phyloP scores from a whole-genome alignment of 2,329 filamentous ascomycete genomes.

The Neofusicoccum laricinum region DNA sequence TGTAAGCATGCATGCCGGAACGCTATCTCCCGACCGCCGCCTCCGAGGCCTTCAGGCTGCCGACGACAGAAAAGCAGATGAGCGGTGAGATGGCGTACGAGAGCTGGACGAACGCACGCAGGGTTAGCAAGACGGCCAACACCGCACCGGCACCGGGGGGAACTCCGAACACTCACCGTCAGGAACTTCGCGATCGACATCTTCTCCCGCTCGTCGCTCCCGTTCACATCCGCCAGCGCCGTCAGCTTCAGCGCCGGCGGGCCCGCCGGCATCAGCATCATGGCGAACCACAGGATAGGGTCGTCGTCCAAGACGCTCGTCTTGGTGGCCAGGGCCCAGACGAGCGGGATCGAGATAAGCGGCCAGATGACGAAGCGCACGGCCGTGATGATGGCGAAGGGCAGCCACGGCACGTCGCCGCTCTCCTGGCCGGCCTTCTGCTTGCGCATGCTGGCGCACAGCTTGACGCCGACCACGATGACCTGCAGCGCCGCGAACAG shows the following conservation, averaged over 20 bases:
- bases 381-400: conserved; percentile 51
- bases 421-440: conserved; percentile 44
- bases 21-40: conserved; percentile 22
- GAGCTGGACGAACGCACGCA: conserved; percentile 26
- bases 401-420: conserved; percentile 47
- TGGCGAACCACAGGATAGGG: conserved; percentile 64
- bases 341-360: conserved; percentile 49
- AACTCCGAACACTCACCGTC: conserved; percentile 34
- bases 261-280: conserved; percentile 60
- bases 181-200: conserved; percentile 54
- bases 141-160: neutral
- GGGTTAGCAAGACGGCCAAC: neutral
- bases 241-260: conserved; percentile 55
- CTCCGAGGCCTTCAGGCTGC: conserved; percentile 39
- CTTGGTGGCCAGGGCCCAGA: conserved; percentile 54
- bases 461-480: conserved; percentile 64
- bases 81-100: conserved; percentile 44
- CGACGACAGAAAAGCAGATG: conserved; percentile 45
- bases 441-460: conserved; percentile 53
- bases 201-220: conserved; percentile 47
- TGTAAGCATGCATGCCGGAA: neutral
- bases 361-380: conserved; percentile 64
- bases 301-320: conserved; percentile 53
- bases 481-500: conserved; percentile 65
- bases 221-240: conserved; percentile 50